Conservation (phyloP, 148 eudicot species). For the Linanthus parryae region DNA sequence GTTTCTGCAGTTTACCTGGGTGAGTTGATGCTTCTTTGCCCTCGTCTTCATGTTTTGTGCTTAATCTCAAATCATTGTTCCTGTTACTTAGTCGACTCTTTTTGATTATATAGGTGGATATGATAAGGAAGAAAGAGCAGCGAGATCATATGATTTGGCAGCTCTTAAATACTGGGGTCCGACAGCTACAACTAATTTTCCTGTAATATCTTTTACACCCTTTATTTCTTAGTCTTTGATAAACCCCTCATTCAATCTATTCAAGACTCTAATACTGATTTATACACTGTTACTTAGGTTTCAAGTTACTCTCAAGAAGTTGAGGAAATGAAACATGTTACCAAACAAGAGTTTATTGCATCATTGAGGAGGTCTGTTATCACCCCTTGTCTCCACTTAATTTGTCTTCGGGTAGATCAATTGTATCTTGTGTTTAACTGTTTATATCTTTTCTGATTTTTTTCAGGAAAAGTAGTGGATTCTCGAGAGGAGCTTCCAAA, state of each 20-base stretch:
- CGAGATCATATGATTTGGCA: conserved; percentile 82
- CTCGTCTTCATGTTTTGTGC: too few relatives aligned
- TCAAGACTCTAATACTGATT: not conserved
- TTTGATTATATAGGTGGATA: conserved; percentile 52
- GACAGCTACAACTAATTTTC: conserved; percentile 75
- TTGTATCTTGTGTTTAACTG: not conserved
- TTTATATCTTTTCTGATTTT: not conserved
- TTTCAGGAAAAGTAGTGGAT: conserved; percentile 78
- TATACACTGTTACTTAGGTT: conserved; percentile 16
- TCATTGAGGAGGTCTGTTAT: conserved; percentile 71
- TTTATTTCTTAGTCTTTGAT: not conserved
- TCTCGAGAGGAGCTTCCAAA: conserved; percentile 86
- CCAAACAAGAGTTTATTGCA: conserved; percentile 92
- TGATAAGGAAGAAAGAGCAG: conserved; percentile 88
- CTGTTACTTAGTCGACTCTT: too few relatives aligned
- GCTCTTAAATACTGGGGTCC: conserved; percentile 92
- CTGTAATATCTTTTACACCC: too few relatives aligned
- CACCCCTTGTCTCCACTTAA: not conserved
- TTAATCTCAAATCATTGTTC: too few relatives aligned
- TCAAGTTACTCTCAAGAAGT: conserved; percentile 71
- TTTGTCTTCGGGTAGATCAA: not conserved
- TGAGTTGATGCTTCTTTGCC: too few relatives aligned
- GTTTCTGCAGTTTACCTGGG: too few relatives aligned
- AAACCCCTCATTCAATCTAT: conserved; percentile 1
- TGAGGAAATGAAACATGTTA: conserved; percentile 82